phyloP scores from a whole-genome alignment of 169 alveolate species.

The Plasmodium gonderi region DNA sequence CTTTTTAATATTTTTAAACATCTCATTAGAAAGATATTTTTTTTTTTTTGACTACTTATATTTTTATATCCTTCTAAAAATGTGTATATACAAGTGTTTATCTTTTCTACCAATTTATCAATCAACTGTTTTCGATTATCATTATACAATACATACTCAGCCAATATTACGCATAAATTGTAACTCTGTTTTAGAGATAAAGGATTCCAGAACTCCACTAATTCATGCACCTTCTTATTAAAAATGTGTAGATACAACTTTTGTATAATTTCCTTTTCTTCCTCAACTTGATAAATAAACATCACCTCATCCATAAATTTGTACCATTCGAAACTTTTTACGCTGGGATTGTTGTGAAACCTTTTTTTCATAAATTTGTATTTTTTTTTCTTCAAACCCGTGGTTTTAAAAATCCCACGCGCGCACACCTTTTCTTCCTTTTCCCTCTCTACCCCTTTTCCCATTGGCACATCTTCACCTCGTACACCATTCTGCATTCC shows the following conservation, averaged over 20 bases:
- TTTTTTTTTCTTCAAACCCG: conserved; percentile 14
- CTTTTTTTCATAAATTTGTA: conserved; percentile 14
- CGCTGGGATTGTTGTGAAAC: conserved; percentile 37
- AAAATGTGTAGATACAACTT: conserved; percentile 17
- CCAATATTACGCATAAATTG: conserved; percentile 29
- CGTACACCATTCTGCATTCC: background rate
- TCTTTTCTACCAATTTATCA: conserved; percentile 12
- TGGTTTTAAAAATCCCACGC: conserved; percentile 6
- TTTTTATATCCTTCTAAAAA: conserved; percentile 54
- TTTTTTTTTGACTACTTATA: conserved; percentile 31
- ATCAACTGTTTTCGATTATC: background rate
- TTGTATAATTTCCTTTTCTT: conserved; percentile 34
- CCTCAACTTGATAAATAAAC: background rate
- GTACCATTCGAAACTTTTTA: conserved; percentile 67
- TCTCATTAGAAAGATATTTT: conserved; percentile 65
- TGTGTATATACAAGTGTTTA: conserved; percentile 3
- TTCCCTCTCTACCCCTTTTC: background rate
- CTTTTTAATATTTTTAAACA: conserved; percentile 60
- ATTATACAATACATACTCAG: conserved; percentile 35
- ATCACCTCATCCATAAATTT: conserved; percentile 52
- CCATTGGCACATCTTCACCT: background rate
- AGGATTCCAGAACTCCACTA: conserved; percentile 64
- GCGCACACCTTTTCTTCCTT: no score
- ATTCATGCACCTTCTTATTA: conserved; percentile 41
- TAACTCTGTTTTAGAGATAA: conserved; percentile 65